These are phyloP conservation scores for Amauroascus verrucosus DNA, from an alignment of 2,329 filamentous ascomycete genomes.

Conservation along the genomic window DNA sequence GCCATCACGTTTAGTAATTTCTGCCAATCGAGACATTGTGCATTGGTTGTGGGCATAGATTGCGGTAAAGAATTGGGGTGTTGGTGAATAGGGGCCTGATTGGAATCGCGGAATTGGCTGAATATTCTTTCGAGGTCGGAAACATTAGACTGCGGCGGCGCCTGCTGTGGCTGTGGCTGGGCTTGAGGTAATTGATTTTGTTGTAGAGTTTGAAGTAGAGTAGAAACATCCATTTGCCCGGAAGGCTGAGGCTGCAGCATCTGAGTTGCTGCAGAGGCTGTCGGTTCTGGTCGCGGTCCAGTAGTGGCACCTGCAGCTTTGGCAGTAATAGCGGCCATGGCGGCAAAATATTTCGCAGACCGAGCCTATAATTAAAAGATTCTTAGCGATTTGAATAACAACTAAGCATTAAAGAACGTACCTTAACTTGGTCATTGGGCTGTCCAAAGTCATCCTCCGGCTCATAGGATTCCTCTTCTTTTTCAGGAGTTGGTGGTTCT, in stretches of 20 bases:
- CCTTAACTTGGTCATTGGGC: constrained; percentile 33
- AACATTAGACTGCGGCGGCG: constrained; percentile 23
- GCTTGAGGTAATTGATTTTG: constrained; percentile 24
- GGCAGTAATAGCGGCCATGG: constrained; percentile 10
- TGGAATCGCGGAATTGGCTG: constrained; percentile 30
- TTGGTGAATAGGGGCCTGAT: constrained; percentile 20
- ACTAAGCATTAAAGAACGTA: constrained; percentile 19
- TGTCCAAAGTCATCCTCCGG: constrained; percentile 35
- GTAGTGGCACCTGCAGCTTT: neutral
- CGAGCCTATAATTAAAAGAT: constrained; percentile 25
- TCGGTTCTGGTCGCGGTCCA: constrained; percentile 21
- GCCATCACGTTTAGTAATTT: constrained; percentile 33
- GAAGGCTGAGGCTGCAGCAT: constrained; percentile 17
- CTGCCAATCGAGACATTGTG: constrained; percentile 29
- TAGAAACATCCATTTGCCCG: constrained; percentile 31
- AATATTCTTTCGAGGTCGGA: constrained; percentile 30
- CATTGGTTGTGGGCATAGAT: constrained; percentile 14
- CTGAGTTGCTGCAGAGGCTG: constrained; percentile 17
- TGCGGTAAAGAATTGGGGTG: constrained; percentile 22
- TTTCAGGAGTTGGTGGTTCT: constrained; percentile 33
- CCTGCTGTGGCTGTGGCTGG: constrained; percentile 22
- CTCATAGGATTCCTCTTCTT: constrained; percentile 28
- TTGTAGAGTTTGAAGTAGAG: constrained; percentile 34
- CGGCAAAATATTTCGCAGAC: constrained; percentile 34
- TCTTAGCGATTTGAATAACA: neutral